Conservation (phyloP, 352 stramenopile species). For the Phytophthora crassamura region DNA sequence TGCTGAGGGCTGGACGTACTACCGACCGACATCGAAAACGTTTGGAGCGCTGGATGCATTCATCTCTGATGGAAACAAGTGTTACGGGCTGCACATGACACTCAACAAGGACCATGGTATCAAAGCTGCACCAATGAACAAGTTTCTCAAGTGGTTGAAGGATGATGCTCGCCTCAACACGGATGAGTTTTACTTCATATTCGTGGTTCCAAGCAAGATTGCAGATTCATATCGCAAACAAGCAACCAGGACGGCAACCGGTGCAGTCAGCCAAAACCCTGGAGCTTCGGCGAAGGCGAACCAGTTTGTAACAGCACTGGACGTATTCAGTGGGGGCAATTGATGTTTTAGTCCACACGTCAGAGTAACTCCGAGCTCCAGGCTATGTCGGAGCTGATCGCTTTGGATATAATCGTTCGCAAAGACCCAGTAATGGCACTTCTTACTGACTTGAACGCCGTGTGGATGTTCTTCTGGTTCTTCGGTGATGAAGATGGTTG, state of each 20-base stretch:
- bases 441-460: too few relatives aligned
- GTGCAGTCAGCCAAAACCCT: constrained; percentile 2
- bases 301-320: not conserved
- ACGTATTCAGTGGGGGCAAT: too few relatives aligned
- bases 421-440: too few relatives aligned
- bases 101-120: constrained; percentile 4
- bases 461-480: too few relatives aligned
- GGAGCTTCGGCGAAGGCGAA: not conserved
- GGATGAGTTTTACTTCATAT: constrained; percentile 7
- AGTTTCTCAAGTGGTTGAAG: constrained; percentile 9
- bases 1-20: not conserved
- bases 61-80: not conserved
- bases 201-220: constrained; percentile 15
- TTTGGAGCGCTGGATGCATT: constrained; percentile 20
- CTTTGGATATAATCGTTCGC: too few relatives aligned
- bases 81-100: constrained; percentile 11
- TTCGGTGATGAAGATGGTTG: too few relatives aligned
- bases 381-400: too few relatives aligned
- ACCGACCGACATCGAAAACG: not conserved
- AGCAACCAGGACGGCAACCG: constrained; percentile 5
- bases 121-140: constrained; percentile 6
- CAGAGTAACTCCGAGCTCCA: too few relatives aligned
- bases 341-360: too few relatives aligned
- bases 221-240: too few relatives aligned
- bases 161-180: not conserved